A percentile compares a stretch with the other conserved stretches of the same genome.
Conservation (phyloP, 306 rosid species). For the Rosa multiflora region DNA sequence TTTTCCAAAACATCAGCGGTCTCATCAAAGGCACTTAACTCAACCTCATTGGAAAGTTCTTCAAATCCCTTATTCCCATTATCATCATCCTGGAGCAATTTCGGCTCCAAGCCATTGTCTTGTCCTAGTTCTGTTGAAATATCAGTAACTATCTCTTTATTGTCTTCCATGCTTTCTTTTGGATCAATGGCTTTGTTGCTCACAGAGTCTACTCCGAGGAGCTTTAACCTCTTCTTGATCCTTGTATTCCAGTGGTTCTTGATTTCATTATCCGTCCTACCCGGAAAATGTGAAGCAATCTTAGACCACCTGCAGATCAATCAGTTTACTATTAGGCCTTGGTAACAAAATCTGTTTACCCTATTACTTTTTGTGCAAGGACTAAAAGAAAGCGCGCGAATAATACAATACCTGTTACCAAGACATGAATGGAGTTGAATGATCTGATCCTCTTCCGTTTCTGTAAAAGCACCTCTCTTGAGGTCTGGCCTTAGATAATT, state of each 20-base stretch:
- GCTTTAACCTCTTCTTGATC: slow-evolving; percentile 86
- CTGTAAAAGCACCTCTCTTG: slow-evolving; percentile 90
- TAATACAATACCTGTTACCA: slow-evolving; percentile 74
- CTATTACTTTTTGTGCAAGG: background rate
- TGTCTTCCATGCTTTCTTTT: slow-evolving; percentile 27
- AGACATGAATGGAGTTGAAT: slow-evolving; percentile 81
- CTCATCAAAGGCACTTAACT: slow-evolving; percentile 28
- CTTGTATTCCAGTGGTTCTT: slow-evolving; percentile 96
- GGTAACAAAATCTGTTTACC: background rate
- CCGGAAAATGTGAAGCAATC: slow-evolving; percentile 92
- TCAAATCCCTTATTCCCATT: slow-evolving; percentile 20
- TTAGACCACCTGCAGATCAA: slow-evolving; percentile 75
- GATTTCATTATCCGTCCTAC: slow-evolving; percentile 93
- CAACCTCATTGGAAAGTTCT: slow-evolving; percentile 19
- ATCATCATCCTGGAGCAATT: slow-evolving; percentile 16
- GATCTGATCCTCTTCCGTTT: slow-evolving; percentile 81
- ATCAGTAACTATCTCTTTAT: slow-evolving; percentile 11
- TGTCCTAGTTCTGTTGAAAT: slow-evolving; percentile 14
- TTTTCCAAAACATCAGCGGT: slow-evolving; percentile 35
- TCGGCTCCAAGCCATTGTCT: slow-evolving; percentile 26
- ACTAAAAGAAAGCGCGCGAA: background rate
- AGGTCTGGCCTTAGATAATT: slow-evolving; percentile 96
- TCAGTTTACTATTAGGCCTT: background rate
- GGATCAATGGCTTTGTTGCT: slow-evolving; percentile 46
- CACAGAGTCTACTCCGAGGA: slow-evolving; percentile 61